Evolutionary conservation across 352 stramenopile genomes (phyloP).

Genomic region (Phytophthora pistaciae): DNA sequence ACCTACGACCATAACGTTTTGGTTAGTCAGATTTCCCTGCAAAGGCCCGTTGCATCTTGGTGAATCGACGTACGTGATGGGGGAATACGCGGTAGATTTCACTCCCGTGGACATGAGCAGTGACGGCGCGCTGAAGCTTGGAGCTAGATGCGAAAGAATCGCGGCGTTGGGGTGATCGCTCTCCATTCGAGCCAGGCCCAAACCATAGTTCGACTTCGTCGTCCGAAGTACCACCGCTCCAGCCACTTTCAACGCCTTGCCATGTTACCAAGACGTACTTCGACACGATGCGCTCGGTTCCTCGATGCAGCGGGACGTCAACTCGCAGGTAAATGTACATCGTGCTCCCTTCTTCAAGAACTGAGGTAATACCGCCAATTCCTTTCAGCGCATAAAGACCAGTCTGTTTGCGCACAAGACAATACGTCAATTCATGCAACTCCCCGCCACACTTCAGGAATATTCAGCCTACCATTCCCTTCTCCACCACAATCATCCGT

Average conservation of each 20-base stretch:
- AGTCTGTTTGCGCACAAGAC: slow-evolving; percentile 47
- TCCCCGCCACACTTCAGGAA: neutral
- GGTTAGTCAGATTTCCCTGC: neutral
- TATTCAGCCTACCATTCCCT: slow-evolving; percentile 73
- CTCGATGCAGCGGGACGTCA: slow-evolving; percentile 83
- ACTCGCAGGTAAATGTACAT: slow-evolving; percentile 94
- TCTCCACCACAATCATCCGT: slow-evolving; percentile 83
- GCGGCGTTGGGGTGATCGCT: slow-evolving; percentile 41
- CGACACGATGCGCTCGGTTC: slow-evolving; percentile 84
- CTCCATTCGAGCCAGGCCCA: slow-evolving; percentile 53
- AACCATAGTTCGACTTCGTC: slow-evolving; percentile 76
- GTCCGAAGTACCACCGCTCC: slow-evolving; percentile 72
- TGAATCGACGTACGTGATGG: slow-evolving; percentile 69
- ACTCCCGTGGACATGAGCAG: slow-evolving; percentile 80
- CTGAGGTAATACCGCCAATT: slow-evolving; percentile 80
- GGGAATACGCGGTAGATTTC: slow-evolving; percentile 91
- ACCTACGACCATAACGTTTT: slow-evolving; percentile 48
- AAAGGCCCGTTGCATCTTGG: neutral
- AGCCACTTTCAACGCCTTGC: slow-evolving; percentile 65
- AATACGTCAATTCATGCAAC: neutral
- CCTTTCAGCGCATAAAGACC: slow-evolving; percentile 86
- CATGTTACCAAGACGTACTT: slow-evolving; percentile 92
- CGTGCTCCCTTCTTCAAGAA: slow-evolving; percentile 76
- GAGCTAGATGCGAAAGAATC: slow-evolving; percentile 70
- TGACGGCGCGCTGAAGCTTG: slow-evolving; percentile 83